These are phyloP conservation scores for Colletotrichum brevisporum DNA, from an alignment of 2,329 filamentous ascomycete genomes.

Conservation along the genomic window DNA sequence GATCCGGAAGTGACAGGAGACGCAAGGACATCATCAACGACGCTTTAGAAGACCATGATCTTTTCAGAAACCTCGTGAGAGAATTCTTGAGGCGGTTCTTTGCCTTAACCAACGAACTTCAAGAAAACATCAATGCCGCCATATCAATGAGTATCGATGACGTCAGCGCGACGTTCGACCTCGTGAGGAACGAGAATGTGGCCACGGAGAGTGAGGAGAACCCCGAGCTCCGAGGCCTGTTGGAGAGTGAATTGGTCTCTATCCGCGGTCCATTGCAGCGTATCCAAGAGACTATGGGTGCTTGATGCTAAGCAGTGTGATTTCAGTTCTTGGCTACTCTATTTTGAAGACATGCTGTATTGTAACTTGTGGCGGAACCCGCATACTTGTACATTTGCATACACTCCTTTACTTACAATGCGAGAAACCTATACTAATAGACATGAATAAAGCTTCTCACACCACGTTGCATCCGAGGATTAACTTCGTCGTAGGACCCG, in stretches of 20 bases:
- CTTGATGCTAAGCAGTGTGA: not conserved
- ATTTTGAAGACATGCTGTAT: too few species aligned
- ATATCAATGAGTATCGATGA: not conserved
- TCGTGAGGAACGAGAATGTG: not conserved
- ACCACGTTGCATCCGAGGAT: too few species aligned
- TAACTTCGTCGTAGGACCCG: too few species aligned
- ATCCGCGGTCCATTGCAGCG: not conserved
- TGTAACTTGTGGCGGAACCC: too few species aligned
- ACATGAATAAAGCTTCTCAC: too few species aligned
- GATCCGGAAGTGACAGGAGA: constrained; percentile 49
- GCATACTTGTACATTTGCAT: too few species aligned
- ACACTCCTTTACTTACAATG: too few species aligned
- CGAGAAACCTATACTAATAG: too few species aligned
- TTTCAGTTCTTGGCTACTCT: too few species aligned
- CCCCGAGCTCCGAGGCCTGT: not conserved
- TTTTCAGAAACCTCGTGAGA: constrained; percentile 46
- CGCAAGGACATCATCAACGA: constrained; percentile 52
- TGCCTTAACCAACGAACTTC: not conserved
- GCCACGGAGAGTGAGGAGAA: not conserved
- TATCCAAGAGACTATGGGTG: not conserved
- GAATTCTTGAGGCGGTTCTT: not conserved
- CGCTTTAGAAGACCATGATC: constrained; percentile 43
- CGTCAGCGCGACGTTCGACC: not conserved
- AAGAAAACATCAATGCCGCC: not conserved
- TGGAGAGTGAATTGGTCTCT: not conserved